Percentiles rank a stretch among this genome's conserved stretches.
Evolutionary conservation across 257 asterid species (phyloP).

Genomic region (Coffea canephora): DNA sequence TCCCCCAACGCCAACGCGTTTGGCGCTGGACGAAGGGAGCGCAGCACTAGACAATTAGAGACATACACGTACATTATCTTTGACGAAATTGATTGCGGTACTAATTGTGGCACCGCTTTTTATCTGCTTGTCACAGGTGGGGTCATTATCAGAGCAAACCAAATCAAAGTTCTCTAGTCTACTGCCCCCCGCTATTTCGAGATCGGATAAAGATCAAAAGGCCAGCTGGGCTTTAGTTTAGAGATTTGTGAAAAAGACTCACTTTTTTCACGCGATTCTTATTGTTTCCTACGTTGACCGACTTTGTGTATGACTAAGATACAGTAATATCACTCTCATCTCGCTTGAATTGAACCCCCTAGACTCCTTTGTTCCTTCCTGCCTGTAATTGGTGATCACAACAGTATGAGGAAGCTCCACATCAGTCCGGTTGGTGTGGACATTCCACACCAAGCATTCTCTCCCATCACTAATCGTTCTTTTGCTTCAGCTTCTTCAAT

Average conservation of each 20-base stretch:
- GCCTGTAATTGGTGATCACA: background rate
- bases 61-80: constrained; percentile 4
- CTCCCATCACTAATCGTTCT: constrained; percentile 21
- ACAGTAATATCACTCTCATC: constrained; percentile 5
- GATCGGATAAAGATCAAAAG: constrained; percentile 32
- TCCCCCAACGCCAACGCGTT: background rate
- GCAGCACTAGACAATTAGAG: background rate
- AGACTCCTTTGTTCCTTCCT: background rate
- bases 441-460: constrained; percentile 30
- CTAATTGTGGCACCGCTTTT: constrained; percentile 14
- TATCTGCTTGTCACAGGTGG: constrained; percentile 53
- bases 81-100: background rate
- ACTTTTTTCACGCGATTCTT: constrained; percentile 48
- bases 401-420: constrained; percentile 38
- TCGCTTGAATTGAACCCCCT: background rate
- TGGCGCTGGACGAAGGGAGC: background rate
- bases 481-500: constrained; percentile 22
- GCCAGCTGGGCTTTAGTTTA: constrained; percentile 9
- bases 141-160: constrained; percentile 34
- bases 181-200: constrained; percentile 1
- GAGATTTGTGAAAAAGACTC: constrained; percentile 27
- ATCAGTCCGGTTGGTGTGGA: constrained; percentile 39
- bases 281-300: constrained; percentile 19
- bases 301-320: constrained; percentile 14
- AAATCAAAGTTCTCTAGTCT: constrained; percentile 26